Percentiles rank a stretch among this genome's conserved stretches.
These are phyloP conservation scores for Oenanthe sinensis DNA, from an alignment of 129 eudicot species.

Conservation along the genomic window DNA sequence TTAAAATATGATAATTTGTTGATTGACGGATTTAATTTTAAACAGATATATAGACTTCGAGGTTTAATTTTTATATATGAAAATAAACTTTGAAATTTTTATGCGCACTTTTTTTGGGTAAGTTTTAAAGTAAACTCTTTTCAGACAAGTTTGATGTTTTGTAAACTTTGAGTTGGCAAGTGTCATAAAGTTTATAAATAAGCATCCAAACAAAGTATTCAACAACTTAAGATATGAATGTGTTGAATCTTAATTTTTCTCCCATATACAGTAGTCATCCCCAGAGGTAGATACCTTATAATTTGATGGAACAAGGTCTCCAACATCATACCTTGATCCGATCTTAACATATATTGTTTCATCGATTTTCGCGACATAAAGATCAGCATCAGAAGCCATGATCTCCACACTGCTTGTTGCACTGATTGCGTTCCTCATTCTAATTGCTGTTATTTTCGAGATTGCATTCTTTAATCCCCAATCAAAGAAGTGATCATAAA, in stretches of 20 bases:
- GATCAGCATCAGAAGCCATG: conserved; percentile 57
- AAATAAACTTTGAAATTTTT: too few relatives aligned
- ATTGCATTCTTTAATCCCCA: conserved; percentile 63
- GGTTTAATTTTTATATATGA: too few relatives aligned
- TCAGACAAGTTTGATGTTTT: too few relatives aligned
- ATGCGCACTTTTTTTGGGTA: too few relatives aligned
- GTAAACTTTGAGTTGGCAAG: too few relatives aligned
- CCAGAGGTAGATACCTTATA: conserved; percentile 56
- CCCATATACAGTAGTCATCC: conserved; percentile 54
- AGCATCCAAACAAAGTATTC: too few relatives aligned
- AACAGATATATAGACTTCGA: too few relatives aligned
- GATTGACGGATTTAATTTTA: too few relatives aligned
- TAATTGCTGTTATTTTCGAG: conserved; percentile 25
- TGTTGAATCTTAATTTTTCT: conserved; percentile 13
- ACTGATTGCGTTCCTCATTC: conserved; percentile 42
- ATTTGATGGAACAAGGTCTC: conserved; percentile 43
- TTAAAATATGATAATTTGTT: too few relatives aligned
- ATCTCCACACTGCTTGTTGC: conserved; percentile 54
- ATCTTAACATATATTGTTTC: conserved; percentile 41
- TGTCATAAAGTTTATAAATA: too few relatives aligned
- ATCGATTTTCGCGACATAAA: conserved; percentile 59
- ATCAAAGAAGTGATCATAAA: conserved; percentile 65
- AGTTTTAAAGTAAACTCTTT: too few relatives aligned
- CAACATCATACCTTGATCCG: conserved; percentile 47
- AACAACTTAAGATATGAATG: conserved; percentile 15